These are phyloP conservation scores for Phytophthora palmivora DNA, from an alignment of 352 stramenopile species.

Conservation along the genomic window DNA sequence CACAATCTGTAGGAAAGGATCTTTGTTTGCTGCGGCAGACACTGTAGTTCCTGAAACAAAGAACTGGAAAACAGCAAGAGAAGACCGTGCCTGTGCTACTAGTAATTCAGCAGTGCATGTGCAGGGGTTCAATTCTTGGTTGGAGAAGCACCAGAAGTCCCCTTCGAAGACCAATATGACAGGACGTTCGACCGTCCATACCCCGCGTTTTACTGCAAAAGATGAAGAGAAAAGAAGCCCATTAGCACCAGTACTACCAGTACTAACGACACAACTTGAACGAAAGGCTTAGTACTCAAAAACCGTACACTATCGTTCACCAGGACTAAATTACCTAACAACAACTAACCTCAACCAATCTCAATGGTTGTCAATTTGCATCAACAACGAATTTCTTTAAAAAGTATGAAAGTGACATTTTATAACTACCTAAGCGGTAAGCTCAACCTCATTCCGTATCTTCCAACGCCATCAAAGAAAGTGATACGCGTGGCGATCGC, in stretches of 20 bases:
- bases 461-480: too few relatives aligned
- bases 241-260: slow-evolving; percentile 1
- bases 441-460: too few relatives aligned
- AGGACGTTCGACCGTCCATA: slow-evolving; percentile 12
- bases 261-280: not conserved
- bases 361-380: too few relatives aligned
- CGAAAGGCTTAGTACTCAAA: not conserved
- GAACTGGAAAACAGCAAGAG: too few relatives aligned
- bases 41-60: not conserved
- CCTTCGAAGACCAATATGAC: slow-evolving; percentile 8
- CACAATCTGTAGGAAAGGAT: slow-evolving; percentile 3
- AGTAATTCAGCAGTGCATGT: slow-evolving; percentile 33
- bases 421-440: too few relatives aligned
- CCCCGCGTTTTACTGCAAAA: slow-evolving; percentile 24
- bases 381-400: too few relatives aligned
- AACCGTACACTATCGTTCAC: too few relatives aligned
- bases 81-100: too few relatives aligned
- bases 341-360: too few relatives aligned
- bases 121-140: slow-evolving; percentile 49
- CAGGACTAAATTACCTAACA: too few relatives aligned
- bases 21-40: not conserved
- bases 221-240: slow-evolving; percentile 19
- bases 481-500: too few relatives aligned
- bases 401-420: too few relatives aligned
- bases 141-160: slow-evolving; percentile 36